Percentiles rank a stretch among this genome's conserved stretches.
phyloP scores from a whole-genome alignment of 768 basidiomycete species.

The Russula lepida region DNA sequence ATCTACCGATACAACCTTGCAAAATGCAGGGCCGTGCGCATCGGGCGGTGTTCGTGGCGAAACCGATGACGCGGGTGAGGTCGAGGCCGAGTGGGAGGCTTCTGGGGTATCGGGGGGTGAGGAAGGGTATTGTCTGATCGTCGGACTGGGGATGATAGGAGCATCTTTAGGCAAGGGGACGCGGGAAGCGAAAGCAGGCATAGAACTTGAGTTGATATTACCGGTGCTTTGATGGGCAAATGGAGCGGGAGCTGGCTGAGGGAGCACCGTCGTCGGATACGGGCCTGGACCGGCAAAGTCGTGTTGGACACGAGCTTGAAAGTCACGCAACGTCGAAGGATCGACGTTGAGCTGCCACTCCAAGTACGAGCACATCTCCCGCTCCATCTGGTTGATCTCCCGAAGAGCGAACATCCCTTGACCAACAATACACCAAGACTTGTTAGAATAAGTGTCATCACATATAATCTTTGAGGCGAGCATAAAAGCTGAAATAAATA shows the following conservation, averaged over 20 bases:
- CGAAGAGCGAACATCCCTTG: conserved; percentile 59
- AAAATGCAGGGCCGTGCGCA: conserved; percentile 7
- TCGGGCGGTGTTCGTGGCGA: conserved; percentile 27
- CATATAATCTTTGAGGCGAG: conserved; percentile 72
- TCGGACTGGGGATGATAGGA: conserved; percentile 14
- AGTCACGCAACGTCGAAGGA: conserved; percentile 47
- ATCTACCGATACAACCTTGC: conserved; percentile 11
- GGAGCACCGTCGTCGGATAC: conserved; percentile 56
- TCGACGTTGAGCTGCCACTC: conserved; percentile 88
- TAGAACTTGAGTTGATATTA: conserved; percentile 18
- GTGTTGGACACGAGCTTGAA: conserved; percentile 49
- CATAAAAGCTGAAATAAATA: conserved; percentile 92
- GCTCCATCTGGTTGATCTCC: conserved; percentile 95
- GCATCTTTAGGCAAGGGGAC: conserved; percentile 18
- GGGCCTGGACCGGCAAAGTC: conserved; percentile 52
- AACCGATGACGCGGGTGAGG: conserved; percentile 27
- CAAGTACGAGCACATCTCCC: conserved; percentile 88
- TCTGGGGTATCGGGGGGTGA: conserved; percentile 27
- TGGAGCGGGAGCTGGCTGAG: conserved; percentile 33
- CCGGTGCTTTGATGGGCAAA: conserved; percentile 17
- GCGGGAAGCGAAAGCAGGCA: conserved; percentile 23
- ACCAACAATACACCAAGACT: conserved; percentile 56
- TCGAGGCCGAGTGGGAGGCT: conserved; percentile 26
- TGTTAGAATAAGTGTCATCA: conserved; percentile 64
- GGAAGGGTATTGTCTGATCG: conserved; percentile 18